Evolutionary conservation across 2,329 filamentous ascomycete genomes (phyloP), one percentile per base, ranked within the genome.

Genomic region (Fusarium sublunatum): DNA sequence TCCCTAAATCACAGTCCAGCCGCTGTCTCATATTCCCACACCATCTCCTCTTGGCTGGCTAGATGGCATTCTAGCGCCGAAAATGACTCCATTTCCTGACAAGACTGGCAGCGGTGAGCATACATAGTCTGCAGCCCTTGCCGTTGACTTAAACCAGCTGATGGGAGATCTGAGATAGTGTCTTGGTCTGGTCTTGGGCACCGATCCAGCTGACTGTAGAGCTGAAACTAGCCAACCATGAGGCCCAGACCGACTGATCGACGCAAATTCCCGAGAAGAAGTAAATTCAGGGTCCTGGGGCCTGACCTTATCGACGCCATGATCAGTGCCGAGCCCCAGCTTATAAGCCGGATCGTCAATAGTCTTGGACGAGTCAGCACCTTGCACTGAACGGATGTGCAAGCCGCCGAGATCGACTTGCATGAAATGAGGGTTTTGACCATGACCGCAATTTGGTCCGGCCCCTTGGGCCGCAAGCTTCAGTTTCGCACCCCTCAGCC

Each of bases 271-370:
- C 48, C 42, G 40, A 49, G 19, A 47, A 39, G 42, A 60, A 31
- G 28, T 39, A 59, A 58, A 62, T 55, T 40, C 43, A 69, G 67
- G 65, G 65, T 65, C 62, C 57, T 51, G 59, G 51, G 52, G 56
- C 44, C 56, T 65, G 52, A 63, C 36, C 61, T 50, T 52, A 63
- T 58, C 52, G 48, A 54, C 47, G 40, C 60, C 48, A 62, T 60
- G 52, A 53, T 32, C 56, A 57, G 38, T 46, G 49, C 51, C 47
- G 49, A 58, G 55, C 50, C 53, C 48, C 48, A 50, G 42, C 49
- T 53, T 29, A 47, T 25, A 25, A 48, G 44, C 47, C 29, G 44
- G 52, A 36, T 50, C 43, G 38, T 58, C 48, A 41, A 51, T 59
- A 66, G 53, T 50, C 32, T 19, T 26, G 22, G 39, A 26, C 34